A percentile compares a stretch with the other conserved stretches of the same genome.
Evolutionary conservation across 257 asterid species (phyloP).

Genomic region (Fraxinus excelsior): DNA sequence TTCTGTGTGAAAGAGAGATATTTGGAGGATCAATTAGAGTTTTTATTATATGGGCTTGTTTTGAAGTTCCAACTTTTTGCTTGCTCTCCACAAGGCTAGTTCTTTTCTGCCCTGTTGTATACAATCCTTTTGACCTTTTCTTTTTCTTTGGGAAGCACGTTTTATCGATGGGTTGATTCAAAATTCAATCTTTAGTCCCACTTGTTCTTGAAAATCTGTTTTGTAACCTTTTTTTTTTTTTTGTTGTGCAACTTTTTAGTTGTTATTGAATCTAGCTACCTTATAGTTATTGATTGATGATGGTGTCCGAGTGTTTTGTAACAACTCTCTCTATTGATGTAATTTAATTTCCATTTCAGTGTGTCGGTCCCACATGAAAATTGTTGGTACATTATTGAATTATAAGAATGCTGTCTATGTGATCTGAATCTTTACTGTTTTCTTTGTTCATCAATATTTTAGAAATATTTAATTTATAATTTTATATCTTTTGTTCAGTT

Average conservation of each 20-base stretch:
- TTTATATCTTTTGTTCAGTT: background rate
- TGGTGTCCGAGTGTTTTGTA: slow-evolving; percentile 11
- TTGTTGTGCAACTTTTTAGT: slow-evolving; percentile 3
- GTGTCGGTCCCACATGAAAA: background rate
- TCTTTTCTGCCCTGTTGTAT: background rate
- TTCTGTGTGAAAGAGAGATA: no score
- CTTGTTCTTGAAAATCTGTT: slow-evolving; percentile 22
- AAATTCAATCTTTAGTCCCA: background rate
- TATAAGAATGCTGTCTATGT: background rate
- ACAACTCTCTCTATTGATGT: background rate
- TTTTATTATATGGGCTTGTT: no score
- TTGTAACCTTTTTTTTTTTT: background rate
- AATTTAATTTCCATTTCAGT: background rate
- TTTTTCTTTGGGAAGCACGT: background rate
- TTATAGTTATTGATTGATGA: background rate
- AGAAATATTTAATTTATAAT: background rate
- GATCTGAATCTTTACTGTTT: background rate
- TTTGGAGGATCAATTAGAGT: no score
- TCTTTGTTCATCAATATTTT: background rate
- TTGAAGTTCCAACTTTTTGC: background rate
- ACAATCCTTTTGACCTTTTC: background rate
- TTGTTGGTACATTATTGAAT: background rate
- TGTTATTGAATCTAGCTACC: slow-evolving; percentile 15
- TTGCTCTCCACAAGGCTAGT: background rate
- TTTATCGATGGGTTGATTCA: slow-evolving; percentile 10